Evolutionary conservation across 192 early-diverging fungal genomes (phyloP).

Genomic region (Umbelopsis isabellina): DNA sequence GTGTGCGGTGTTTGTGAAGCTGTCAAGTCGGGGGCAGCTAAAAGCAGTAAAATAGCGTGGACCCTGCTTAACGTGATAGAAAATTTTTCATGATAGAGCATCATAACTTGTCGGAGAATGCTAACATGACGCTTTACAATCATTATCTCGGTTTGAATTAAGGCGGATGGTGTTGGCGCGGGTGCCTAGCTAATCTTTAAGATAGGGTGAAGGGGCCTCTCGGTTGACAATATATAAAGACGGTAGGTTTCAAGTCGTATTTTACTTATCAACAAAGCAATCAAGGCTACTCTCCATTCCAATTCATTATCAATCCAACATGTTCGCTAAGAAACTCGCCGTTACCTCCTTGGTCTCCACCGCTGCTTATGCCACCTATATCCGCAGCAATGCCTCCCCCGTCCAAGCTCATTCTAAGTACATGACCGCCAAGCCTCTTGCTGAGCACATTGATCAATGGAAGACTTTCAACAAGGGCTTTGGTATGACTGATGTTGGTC

Average conservation of each 20-base stretch:
- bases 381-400: slow-evolving; percentile 28
- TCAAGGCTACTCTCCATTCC: background rate
- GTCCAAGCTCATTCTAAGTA: slow-evolving; percentile 23
- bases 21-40: background rate
- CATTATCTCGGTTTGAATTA: background rate
- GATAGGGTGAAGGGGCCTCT: background rate
- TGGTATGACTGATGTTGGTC: slow-evolving; percentile 41
- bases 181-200: background rate
- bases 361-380: slow-evolving; percentile 34
- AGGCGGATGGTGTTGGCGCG: background rate
- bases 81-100: slow-evolving; percentile 16
- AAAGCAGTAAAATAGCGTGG: background rate
- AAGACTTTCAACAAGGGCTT: slow-evolving; percentile 40
- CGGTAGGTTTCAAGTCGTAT: background rate
- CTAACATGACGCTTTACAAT: background rate
- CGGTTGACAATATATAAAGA: slow-evolving; percentile 6
- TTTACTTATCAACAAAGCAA: background rate
- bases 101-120: slow-evolving; percentile 12
- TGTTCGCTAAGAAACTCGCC: slow-evolving; percentile 27
- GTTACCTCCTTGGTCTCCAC: slow-evolving; percentile 31
- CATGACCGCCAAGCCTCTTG: slow-evolving; percentile 25
- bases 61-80: slow-evolving; percentile 20
- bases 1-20: background rate
- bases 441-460: slow-evolving; percentile 31
- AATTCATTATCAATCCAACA: background rate